phyloP scores from a whole-genome alignment of 208 protist genomes.

The Trichomonas vaginalis region DNA sequence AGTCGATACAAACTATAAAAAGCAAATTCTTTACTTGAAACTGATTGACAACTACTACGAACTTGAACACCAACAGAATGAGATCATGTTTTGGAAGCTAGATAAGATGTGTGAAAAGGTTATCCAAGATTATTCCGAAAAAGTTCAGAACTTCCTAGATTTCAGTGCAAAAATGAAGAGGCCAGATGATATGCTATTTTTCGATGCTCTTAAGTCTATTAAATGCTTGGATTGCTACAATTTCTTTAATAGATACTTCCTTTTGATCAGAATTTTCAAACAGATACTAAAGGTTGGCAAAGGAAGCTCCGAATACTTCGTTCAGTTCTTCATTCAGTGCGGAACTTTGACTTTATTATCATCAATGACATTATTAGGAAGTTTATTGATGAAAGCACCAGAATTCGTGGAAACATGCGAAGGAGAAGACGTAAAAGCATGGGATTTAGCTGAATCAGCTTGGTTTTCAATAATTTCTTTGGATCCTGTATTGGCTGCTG shows the following conservation, averaged over 20 bases:
- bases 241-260: background rate
- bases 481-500: background rate
- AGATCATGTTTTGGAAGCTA: background rate
- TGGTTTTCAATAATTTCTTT: background rate
- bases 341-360: background rate
- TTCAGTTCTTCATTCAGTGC: background rate
- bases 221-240: background rate
- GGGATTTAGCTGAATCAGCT: background rate
- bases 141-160: background rate
- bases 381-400: background rate
- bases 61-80: background rate
- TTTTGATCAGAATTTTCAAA: background rate
- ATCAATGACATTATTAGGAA: background rate
- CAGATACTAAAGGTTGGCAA: background rate
- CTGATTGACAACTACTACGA: background rate
- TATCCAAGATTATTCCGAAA: background rate
- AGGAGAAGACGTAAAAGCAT: background rate
- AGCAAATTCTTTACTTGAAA: background rate
- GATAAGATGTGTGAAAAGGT: background rate
- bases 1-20: background rate
- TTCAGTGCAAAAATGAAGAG: background rate
- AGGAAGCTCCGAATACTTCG: background rate
- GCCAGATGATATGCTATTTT: background rate
- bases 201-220: background rate
- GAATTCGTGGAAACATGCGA: background rate